Percentiles rank a stretch among this genome's conserved stretches.
phyloP scores from a whole-genome alignment of 208 protist species.

The Crithidia bombi region DNA sequence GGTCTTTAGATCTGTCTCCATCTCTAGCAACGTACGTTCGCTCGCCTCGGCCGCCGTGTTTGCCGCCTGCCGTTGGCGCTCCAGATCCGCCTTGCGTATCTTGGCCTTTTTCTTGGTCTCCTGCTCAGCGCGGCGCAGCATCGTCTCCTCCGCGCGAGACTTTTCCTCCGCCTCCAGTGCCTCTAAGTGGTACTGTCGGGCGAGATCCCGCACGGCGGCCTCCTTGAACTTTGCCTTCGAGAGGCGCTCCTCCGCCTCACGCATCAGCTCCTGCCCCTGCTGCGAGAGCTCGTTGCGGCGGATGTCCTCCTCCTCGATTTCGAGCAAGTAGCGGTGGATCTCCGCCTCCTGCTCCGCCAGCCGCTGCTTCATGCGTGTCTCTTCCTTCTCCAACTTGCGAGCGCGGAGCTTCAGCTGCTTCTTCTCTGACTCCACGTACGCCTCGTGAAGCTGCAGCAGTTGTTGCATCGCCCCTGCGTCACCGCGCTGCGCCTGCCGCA shows the following conservation, averaged over 20 bases:
- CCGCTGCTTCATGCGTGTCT: conserved; percentile 40
- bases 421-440: conserved; percentile 33
- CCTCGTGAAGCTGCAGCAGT: conserved; percentile 29
- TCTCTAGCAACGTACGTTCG: conserved; percentile 55
- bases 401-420: conserved; percentile 37
- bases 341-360: conserved; percentile 54
- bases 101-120: conserved; percentile 32
- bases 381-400: conserved; percentile 44
- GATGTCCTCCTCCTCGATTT: conserved; percentile 65
- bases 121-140: conserved; percentile 41
- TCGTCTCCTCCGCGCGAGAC: conserved; percentile 44
- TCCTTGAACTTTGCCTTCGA: conserved; percentile 53
- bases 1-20: conserved; percentile 52
- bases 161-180: conserved; percentile 48
- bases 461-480: conserved; percentile 22
- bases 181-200: conserved; percentile 46
- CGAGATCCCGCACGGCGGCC: conserved; percentile 47
- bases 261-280: conserved; percentile 44
- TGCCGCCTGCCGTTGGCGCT: conserved; percentile 35
- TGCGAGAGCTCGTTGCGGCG: conserved; percentile 40
- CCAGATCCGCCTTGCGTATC: conserved; percentile 56
- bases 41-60: conserved; percentile 39
- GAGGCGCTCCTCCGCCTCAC: conserved; percentile 52
- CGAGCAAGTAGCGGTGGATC: conserved; percentile 59
- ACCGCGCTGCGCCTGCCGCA: conserved; percentile 11